Evolutionary conservation across 345 rosid species (phyloP).

Genomic region (Bruguiera parviflora): DNA sequence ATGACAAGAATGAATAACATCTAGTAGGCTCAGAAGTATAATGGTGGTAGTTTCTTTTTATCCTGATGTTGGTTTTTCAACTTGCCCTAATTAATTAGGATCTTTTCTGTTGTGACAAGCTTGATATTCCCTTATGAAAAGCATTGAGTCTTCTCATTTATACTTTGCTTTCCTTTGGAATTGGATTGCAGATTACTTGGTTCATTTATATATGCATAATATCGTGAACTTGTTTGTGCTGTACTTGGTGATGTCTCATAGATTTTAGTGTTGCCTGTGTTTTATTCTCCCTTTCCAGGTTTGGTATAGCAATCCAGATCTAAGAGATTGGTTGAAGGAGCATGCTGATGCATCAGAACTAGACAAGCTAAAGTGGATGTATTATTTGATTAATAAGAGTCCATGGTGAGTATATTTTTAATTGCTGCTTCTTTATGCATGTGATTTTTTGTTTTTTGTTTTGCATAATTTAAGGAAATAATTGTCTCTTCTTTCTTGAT

Average conservation of each 20-base stretch:
- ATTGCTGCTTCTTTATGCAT: not conserved
- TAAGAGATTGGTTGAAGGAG: conserved; percentile 79
- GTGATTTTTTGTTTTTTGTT: not conserved
- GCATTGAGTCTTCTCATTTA: not conserved
- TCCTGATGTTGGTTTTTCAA: not conserved
- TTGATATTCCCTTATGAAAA: not conserved
- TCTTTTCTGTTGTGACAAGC: not conserved
- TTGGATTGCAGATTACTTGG: no score
- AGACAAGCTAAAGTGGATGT: conserved; percentile 67
- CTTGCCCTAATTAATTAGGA: not conserved
- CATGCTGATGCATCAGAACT: conserved; percentile 62
- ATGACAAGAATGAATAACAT: not conserved
- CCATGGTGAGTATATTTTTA: conserved; percentile 60
- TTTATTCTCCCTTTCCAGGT: conserved; percentile 42
- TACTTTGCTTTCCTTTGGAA: not conserved
- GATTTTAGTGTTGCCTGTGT: not conserved
- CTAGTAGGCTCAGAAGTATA: not conserved
- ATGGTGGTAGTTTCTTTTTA: not conserved
- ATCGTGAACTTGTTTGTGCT: no score
- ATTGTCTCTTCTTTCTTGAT: no score
- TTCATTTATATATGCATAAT: no score
- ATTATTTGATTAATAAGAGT: conserved; percentile 75
- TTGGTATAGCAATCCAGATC: conserved; percentile 77
- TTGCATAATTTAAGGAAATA: not conserved
- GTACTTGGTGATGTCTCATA: no score